These are phyloP conservation scores for Oryza longistaminata DNA, from an alignment of 176 grass and related monocot genomes.

Conservation along the genomic window DNA sequence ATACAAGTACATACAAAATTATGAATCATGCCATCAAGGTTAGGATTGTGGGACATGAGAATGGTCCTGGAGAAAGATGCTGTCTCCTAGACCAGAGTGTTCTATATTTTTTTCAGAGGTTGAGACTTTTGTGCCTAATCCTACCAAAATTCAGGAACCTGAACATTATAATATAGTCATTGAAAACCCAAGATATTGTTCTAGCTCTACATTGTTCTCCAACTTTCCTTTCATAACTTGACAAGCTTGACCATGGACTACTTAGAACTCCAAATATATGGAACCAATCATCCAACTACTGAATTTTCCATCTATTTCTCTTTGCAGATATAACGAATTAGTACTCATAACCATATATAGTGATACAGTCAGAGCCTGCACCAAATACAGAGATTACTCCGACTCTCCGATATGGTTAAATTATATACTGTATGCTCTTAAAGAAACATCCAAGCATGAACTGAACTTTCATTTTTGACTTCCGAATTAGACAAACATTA, in stretches of 20 bases:
- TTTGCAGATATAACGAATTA: constrained; percentile 1
- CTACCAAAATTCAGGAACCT: not conserved
- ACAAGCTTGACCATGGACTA: not conserved
- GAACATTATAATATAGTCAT: not conserved
- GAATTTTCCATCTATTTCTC: not conserved
- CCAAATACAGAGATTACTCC: constrained; percentile 17
- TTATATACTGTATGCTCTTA: constrained; percentile 3
- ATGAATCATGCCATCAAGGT: not conserved
- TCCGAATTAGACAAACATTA: constrained; percentile 17
- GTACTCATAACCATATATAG: constrained; percentile 1
- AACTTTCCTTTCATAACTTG: constrained; percentile 7
- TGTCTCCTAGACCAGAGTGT: not conserved
- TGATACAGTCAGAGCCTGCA: constrained; percentile 24
- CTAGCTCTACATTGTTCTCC: not conserved
- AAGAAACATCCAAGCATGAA: constrained; percentile 29
- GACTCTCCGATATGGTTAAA: constrained; percentile 30
- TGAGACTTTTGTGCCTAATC: not conserved
- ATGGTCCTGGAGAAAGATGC: not conserved
- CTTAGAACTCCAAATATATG: not conserved
- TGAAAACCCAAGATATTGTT: constrained; percentile 4
- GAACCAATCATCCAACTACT: not conserved
- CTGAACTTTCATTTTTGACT: constrained; percentile 32
- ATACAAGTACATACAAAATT: not conserved
- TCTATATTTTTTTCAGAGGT: not conserved
- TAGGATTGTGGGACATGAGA: not conserved